These are phyloP conservation scores for Salicornia ramosissima DNA, from an alignment of 148 eudicot species.

Conservation along the genomic window DNA sequence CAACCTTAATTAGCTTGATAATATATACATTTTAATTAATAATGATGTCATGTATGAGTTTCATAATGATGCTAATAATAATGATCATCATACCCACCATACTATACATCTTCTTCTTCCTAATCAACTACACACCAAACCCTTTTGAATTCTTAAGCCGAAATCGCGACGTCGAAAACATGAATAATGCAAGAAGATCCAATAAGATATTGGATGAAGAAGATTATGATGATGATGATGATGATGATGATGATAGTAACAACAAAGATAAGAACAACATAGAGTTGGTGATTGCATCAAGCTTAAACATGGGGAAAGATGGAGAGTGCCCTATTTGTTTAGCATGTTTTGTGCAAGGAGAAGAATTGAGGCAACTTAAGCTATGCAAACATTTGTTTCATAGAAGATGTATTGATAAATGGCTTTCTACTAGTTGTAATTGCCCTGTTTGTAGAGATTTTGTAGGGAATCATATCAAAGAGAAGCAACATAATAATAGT, in stretches of 20 bases:
- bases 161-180: not conserved
- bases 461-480: slow-evolving; percentile 8
- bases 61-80: slow-evolving; percentile 26
- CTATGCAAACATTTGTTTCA: slow-evolving; percentile 29
- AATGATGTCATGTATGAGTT: slow-evolving; percentile 19
- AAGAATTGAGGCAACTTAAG: slow-evolving; percentile 20
- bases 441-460: slow-evolving; percentile 31
- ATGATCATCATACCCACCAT: slow-evolving; percentile 28
- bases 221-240: not conserved
- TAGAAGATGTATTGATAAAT: slow-evolving; percentile 26
- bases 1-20: not conserved
- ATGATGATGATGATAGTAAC: not conserved
- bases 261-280: not conserved
- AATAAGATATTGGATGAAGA: not conserved
- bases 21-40: not conserved
- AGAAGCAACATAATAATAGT: slow-evolving; percentile 1
- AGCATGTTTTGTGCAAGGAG: slow-evolving; percentile 18
- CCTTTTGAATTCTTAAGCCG: slow-evolving; percentile 11
- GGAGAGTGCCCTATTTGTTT: slow-evolving; percentile 31
- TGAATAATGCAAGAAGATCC: not conserved
- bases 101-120: slow-evolving; percentile 27
- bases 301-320: slow-evolving; percentile 18
- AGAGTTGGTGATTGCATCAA: slow-evolving; percentile 18
- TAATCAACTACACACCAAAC: slow-evolving; percentile 23
- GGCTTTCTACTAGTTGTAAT: slow-evolving; percentile 23